These are phyloP conservation scores for Pseudomonodictys pantanalensis DNA, from an alignment of 495 filamentous ascomycete genomes.

Conservation along the genomic window DNA sequence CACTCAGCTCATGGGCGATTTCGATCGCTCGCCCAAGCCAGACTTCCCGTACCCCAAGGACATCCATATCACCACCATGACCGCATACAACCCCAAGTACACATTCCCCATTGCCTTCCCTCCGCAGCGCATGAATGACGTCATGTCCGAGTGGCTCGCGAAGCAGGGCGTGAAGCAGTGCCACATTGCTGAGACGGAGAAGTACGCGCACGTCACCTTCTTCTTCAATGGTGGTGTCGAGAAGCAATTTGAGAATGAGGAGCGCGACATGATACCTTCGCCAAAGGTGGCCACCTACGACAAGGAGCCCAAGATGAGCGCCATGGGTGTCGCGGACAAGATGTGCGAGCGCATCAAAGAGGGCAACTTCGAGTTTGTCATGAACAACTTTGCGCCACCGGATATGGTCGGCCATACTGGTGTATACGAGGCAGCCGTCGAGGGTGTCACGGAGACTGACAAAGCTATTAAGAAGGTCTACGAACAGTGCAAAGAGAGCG, in stretches of 20 bases:
- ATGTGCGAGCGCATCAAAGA: slow-evolving; percentile 77
- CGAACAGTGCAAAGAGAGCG: slow-evolving; percentile 87
- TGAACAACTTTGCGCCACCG: slow-evolving; percentile 99
- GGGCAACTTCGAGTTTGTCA: slow-evolving; percentile 85
- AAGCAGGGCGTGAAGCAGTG: slow-evolving; percentile 87
- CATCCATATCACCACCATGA: slow-evolving; percentile 94
- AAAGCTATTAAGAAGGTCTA: slow-evolving; percentile 88
- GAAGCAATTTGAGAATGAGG: slow-evolving; percentile 89
- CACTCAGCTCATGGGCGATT: slow-evolving; percentile 86
- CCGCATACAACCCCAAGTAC: slow-evolving; percentile 94
- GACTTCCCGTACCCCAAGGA: slow-evolving; percentile 94
- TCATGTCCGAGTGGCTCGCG: slow-evolving; percentile 89
- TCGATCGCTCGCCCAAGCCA: slow-evolving; percentile 83
- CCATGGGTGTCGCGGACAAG: slow-evolving; percentile 80
- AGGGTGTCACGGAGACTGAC: slow-evolving; percentile 81
- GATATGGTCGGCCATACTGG: slow-evolving; percentile 99
- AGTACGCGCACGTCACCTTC: slow-evolving; percentile 98
- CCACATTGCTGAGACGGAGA: slow-evolving; percentile 97
- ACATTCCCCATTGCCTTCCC: slow-evolving; percentile 91
- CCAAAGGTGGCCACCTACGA: slow-evolving; percentile 94
- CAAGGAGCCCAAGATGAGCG: slow-evolving; percentile 93
- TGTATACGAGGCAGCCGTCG: slow-evolving; percentile 91
- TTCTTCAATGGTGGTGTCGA: slow-evolving; percentile 99
- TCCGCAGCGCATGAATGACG: slow-evolving; percentile 93
- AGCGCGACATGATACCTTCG: slow-evolving; percentile 70